Evolutionary conservation across 1,284 basidiomycete species (phyloP).

Genomic region (Apiotrichum domesticum): DNA sequence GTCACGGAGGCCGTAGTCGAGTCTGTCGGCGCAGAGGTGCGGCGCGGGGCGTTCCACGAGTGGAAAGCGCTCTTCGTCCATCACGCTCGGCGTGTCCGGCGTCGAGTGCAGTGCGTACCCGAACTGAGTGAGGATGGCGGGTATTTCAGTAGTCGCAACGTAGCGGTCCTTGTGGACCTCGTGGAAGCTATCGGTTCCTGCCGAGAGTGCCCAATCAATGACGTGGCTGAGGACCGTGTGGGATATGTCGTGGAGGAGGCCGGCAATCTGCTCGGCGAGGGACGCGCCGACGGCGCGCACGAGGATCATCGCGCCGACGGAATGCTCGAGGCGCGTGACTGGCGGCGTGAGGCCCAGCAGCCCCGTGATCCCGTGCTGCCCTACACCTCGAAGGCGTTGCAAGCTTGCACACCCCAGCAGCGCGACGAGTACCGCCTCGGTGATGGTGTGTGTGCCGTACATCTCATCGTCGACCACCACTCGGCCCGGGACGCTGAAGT

Average conservation of each 20-base stretch:
- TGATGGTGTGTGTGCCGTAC: constrained; percentile 8
- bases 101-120: neutral
- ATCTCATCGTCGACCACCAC: constrained; percentile 8
- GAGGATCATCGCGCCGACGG: constrained; percentile 15
- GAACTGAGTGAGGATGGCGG: constrained; percentile 1
- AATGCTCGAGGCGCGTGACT: constrained; percentile 17
- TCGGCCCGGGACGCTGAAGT: neutral
- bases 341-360: constrained; percentile 9
- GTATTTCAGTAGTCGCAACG: constrained; percentile 8
- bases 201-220: constrained; percentile 7
- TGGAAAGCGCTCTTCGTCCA: constrained; percentile 14
- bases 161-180: constrained; percentile 14
- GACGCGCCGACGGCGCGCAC: constrained; percentile 10
- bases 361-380: constrained; percentile 16
- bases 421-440: constrained; percentile 8
- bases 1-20: constrained; percentile 19
- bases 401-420: constrained; percentile 2
- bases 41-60: constrained; percentile 15
- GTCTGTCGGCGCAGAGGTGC: constrained; percentile 15
- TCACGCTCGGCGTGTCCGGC: neutral
- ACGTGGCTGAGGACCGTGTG: constrained; percentile 16
- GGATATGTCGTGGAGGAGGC: constrained; percentile 14
- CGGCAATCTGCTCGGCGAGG: constrained; percentile 14
- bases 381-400: constrained; percentile 8
- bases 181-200: constrained; percentile 3